These are phyloP conservation scores for Xerophyta viscosa DNA, from an alignment of 106 monocot genomes.

Conservation along the genomic window DNA sequence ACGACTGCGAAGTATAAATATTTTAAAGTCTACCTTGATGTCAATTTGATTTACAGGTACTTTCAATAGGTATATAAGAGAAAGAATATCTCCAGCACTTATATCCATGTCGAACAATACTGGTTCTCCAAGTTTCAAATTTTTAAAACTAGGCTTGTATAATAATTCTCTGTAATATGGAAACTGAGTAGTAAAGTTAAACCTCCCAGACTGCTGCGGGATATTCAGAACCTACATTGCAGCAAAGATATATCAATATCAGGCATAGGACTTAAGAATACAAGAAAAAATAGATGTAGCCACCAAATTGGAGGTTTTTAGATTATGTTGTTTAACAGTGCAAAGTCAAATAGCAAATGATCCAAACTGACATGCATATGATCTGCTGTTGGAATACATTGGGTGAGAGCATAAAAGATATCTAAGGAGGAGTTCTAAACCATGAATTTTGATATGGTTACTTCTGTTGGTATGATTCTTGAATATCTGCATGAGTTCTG, in stretches of 20 bases:
- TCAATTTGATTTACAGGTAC: slow-evolving; percentile 51
- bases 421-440: no score
- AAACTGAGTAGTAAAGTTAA: slow-evolving; percentile 61
- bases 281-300: no score
- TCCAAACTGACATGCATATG: no score
- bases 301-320: no score
- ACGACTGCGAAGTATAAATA: background rate
- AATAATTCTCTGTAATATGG: slow-evolving; percentile 53
- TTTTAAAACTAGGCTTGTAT: slow-evolving; percentile 41
- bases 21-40: slow-evolving; percentile 46
- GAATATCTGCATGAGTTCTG: no score
- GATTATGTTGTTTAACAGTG: no score
- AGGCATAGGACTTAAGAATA: no score
- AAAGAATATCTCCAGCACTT: slow-evolving; percentile 84
- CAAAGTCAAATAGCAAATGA: no score
- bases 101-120: slow-evolving; percentile 92
- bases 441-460: no score
- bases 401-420: no score
- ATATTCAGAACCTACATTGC: slow-evolving; percentile 55
- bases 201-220: slow-evolving; percentile 50
- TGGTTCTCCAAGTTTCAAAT: slow-evolving; percentile 42
- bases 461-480: no score
- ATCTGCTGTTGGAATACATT: no score
- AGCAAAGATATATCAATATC: background rate
- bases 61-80: slow-evolving; percentile 84